Conservation (phyloP, 2,329 filamentous ascomycete genomes). For the Penicillium sp. region DNA sequence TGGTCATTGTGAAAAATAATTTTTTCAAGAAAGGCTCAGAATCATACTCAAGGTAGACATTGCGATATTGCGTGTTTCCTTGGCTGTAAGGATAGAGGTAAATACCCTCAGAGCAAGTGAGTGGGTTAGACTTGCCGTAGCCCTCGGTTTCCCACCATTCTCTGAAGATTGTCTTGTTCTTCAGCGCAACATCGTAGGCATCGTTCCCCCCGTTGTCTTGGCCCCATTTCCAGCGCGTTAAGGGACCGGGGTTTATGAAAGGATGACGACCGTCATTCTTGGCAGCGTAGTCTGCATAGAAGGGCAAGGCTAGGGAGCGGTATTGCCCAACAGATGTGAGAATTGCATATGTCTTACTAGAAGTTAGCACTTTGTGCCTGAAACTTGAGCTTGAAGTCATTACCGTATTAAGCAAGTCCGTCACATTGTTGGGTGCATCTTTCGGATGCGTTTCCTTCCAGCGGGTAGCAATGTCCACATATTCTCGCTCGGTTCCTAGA, state of each 20-base stretch:
- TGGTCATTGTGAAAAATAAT: not conserved
- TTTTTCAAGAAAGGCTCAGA: not conserved
- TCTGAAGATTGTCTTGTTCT: slow-evolving; percentile 56
- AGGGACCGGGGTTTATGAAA: slow-evolving; percentile 55
- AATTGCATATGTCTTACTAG: slow-evolving; percentile 22
- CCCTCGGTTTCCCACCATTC: slow-evolving; percentile 39
- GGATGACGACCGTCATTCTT: slow-evolving; percentile 51
- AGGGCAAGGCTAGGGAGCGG: slow-evolving; percentile 51
- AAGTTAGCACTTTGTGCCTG: not conserved
- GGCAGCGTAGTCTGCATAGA: slow-evolving; percentile 56
- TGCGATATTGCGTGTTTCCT: slow-evolving; percentile 37
- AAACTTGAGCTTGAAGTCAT: not conserved
- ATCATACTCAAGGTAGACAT: slow-evolving; percentile 26
- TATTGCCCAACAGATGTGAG: slow-evolving; percentile 46
- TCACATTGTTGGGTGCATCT: slow-evolving; percentile 22
- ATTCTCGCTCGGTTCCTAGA: slow-evolving; percentile 28
- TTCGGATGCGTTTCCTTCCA: slow-evolving; percentile 32
- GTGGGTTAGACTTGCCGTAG: slow-evolving; percentile 46
- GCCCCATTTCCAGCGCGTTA: slow-evolving; percentile 54
- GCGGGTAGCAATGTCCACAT: slow-evolving; percentile 10
- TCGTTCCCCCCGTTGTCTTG: slow-evolving; percentile 42
- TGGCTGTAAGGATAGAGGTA: slow-evolving; percentile 3
- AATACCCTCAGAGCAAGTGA: slow-evolving; percentile 51
- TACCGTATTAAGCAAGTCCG: slow-evolving; percentile 2
- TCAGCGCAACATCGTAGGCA: slow-evolving; percentile 48